Conservation (phyloP, 768 basidiomycete species). For the Auricularia cornea region DNA sequence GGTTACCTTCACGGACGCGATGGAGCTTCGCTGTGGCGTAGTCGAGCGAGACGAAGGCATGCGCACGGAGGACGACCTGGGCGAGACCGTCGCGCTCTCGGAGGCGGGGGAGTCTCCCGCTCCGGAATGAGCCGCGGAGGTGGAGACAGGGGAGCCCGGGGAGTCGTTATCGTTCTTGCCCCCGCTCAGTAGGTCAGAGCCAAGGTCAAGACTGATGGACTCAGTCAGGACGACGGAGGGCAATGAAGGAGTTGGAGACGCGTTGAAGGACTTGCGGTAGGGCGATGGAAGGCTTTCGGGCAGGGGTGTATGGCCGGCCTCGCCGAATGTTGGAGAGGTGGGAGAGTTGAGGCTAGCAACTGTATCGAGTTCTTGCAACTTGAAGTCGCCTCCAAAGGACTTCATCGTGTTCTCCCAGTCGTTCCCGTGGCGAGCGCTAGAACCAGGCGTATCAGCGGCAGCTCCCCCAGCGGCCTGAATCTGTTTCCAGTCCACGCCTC, state of each 20-base stretch:
- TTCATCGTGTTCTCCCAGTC: conserved; percentile 43
- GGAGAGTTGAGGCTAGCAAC: background rate
- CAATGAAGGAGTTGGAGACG: background rate
- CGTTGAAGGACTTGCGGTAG: background rate
- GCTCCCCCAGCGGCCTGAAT: conserved; percentile 17
- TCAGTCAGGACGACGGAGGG: background rate
- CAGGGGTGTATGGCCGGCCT: background rate
- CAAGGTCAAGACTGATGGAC: background rate
- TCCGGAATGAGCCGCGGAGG: background rate
- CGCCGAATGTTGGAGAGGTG: background rate
- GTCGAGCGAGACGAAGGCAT: background rate
- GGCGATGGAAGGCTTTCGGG: background rate
- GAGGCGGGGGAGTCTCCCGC: background rate
- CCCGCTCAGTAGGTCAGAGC: background rate
- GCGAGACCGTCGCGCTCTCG: background rate
- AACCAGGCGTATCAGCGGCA: background rate
- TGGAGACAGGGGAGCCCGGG: background rate
- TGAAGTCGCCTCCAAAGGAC: conserved; percentile 65
- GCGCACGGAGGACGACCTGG: background rate
- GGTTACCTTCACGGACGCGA: background rate
- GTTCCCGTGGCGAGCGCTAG: conserved; percentile 11
- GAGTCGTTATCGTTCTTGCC: background rate
- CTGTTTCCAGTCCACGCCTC: conserved; percentile 52
- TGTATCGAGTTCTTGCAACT: conserved; percentile 12
- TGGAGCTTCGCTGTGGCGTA: background rate